phyloP scores from a whole-genome alignment of 2,329 filamentous ascomycete species.

The Cytospora schulzeri region DNA sequence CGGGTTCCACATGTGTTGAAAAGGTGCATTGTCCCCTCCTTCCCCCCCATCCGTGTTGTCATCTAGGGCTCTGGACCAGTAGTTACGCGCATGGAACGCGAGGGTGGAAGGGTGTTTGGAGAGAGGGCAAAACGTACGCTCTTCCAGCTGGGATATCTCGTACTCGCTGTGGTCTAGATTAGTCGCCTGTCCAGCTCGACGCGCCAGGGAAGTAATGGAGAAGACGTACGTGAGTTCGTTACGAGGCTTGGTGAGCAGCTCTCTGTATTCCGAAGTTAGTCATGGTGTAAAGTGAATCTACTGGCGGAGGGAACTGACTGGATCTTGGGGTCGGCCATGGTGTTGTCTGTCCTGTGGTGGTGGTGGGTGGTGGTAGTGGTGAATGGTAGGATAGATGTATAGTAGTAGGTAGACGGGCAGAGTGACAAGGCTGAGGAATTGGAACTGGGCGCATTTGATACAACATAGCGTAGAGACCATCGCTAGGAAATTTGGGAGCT shows the following conservation, averaged over 20 bases:
- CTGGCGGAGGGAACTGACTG: constrained; percentile 54
- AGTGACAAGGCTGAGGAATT: constrained; percentile 14
- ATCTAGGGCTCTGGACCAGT: not conserved
- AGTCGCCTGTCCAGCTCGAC: constrained; percentile 7
- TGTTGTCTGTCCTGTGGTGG: constrained; percentile 19
- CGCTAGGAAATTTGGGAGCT: constrained; percentile 25
- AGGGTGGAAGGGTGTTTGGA: not conserved
- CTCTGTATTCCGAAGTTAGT: constrained; percentile 56
- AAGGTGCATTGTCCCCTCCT: not conserved
- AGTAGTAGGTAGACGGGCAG: not conserved
- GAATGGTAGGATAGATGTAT: constrained; percentile 13
- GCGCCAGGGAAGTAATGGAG: constrained; percentile 17
- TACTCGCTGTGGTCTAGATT: constrained; percentile 67
- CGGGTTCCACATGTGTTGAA: too few relatives aligned
- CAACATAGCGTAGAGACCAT: constrained; percentile 4
- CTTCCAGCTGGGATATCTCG: constrained; percentile 72
- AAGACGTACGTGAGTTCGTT: constrained; percentile 82
- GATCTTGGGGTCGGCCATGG: constrained; percentile 71
- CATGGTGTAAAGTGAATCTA: constrained; percentile 7
- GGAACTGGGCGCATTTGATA: constrained; percentile 8
- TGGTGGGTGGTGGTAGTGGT: constrained; percentile 23
- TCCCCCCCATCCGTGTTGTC: not conserved
- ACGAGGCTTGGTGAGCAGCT: constrained; percentile 86
- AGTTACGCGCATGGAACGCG: not conserved
- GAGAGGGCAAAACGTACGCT: constrained; percentile 16